Evolutionary conservation across 768 basidiomycete species (phyloP).

Genomic region (Tubosaeta sp.): DNA sequence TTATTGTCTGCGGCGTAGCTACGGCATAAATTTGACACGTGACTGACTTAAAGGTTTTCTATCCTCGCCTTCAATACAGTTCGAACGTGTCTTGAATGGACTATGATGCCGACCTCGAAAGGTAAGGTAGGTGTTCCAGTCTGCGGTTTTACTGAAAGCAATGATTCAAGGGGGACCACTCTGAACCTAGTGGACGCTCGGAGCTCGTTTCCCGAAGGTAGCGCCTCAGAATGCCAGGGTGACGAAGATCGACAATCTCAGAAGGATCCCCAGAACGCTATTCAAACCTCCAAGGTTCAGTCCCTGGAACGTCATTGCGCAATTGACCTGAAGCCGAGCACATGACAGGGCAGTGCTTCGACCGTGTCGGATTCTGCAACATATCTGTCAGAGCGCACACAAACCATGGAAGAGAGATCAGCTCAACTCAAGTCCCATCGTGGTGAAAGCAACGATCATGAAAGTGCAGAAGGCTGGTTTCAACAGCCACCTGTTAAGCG

Average conservation of each 20-base stretch:
- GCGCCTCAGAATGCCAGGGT: constrained; percentile 23
- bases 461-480: constrained; percentile 12
- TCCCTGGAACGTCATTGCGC: constrained; percentile 2
- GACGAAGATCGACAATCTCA: constrained; percentile 42
- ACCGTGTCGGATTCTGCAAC: neutral
- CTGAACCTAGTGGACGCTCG: constrained; percentile 44
- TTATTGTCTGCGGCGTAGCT: too few species aligned
- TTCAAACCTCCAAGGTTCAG: constrained; percentile 44
- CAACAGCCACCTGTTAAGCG: constrained; percentile 47
- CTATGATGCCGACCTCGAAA: constrained; percentile 24
- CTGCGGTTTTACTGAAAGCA: neutral
- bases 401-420: constrained; percentile 72
- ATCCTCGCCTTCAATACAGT: too few species aligned
- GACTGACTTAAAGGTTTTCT: too few species aligned
- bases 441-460: constrained; percentile 30
- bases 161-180: constrained; percentile 43
- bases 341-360: neutral
- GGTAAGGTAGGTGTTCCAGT: constrained; percentile 12
- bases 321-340: neutral
- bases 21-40: too few species aligned
- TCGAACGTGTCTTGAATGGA: too few species aligned
- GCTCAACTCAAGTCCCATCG: constrained; percentile 62
- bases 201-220: too few species aligned
- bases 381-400: constrained; percentile 69
- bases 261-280: constrained; percentile 42